These are phyloP conservation scores for Blastocystis sp. DNA, from an alignment of 352 stramenopile genomes.

Conservation along the genomic window DNA sequence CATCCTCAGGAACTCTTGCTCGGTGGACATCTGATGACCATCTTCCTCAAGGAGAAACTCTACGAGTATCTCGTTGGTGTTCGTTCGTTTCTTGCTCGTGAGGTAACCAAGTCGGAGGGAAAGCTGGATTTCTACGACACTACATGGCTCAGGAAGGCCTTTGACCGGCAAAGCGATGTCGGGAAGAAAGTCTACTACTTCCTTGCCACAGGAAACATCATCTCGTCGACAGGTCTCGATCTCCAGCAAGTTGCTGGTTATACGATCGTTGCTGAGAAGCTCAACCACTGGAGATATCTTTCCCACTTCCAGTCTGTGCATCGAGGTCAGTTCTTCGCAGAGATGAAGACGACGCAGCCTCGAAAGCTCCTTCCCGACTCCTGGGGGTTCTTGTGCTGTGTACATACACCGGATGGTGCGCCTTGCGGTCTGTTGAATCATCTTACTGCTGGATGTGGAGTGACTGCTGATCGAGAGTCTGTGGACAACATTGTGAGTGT, in stretches of 20 bases:
- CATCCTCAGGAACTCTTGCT: conserved; percentile 55
- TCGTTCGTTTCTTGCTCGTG: conserved; percentile 68
- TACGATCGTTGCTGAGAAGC: conserved; percentile 96
- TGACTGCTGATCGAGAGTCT: conserved; percentile 34
- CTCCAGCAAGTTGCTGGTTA: conserved; percentile 92
- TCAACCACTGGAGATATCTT: conserved; percentile 98
- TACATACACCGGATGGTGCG: conserved; percentile 89
- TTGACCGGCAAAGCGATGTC: conserved; percentile 79
- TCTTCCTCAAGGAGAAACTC: conserved; percentile 98
- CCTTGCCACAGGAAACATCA: conserved; percentile 95
- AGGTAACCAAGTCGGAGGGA: conserved; percentile 69
- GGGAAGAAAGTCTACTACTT: conserved; percentile 93
- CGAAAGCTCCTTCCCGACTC: conserved; percentile 94
- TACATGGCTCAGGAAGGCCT: conserved; percentile 82
- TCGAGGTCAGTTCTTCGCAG: conserved; percentile 96
- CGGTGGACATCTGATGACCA: conserved; percentile 66
- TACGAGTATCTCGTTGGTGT: conserved; percentile 80
- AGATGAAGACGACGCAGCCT: conserved; percentile 98
- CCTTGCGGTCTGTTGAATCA: conserved; percentile 97
- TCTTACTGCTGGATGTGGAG: conserved; percentile 73
- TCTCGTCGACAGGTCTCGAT: conserved; percentile 90
- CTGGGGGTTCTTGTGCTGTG: conserved; percentile 97
- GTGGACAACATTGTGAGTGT: neutral
- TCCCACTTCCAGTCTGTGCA: conserved; percentile 97
- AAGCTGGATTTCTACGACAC: conserved; percentile 62